These are phyloP conservation scores for Aspergillus avenaceus DNA, from an alignment of 495 filamentous ascomycete genomes.

Conservation along the genomic window DNA sequence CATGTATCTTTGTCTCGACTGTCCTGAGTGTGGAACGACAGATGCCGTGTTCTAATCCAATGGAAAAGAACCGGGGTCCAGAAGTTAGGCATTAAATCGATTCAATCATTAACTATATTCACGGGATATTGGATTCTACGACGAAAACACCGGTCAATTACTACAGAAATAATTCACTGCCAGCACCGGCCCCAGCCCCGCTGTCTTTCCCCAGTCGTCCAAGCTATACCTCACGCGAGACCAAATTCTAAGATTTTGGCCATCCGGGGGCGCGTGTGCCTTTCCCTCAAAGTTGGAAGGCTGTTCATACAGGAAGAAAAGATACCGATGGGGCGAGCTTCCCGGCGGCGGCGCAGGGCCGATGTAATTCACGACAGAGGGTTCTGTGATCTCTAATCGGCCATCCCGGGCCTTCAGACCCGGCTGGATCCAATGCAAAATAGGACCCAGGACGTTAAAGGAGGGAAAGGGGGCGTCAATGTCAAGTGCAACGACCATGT, in stretches of 20 bases:
- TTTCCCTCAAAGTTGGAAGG: constrained; percentile 43
- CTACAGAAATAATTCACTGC: constrained; percentile 53
- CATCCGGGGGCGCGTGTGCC: constrained; percentile 39
- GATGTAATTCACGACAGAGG: constrained; percentile 44
- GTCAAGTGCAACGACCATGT: constrained; percentile 6
- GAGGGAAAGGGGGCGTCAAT: constrained; percentile 15
- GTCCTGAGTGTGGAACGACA: too few relatives aligned
- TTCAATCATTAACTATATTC: too few relatives aligned
- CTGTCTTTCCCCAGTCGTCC: constrained; percentile 44
- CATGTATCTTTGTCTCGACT: too few relatives aligned
- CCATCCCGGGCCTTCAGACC: constrained; percentile 26
- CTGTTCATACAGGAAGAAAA: constrained; percentile 56
- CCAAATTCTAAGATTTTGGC: constrained; percentile 34
- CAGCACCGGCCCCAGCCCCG: constrained; percentile 42
- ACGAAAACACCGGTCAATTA: constrained; percentile 18
- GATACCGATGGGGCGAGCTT: constrained; percentile 52
- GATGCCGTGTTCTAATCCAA: too few relatives aligned
- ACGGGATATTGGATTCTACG: too few relatives aligned
- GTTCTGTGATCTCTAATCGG: constrained; percentile 11
- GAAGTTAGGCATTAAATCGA: too few relatives aligned
- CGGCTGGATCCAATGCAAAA: constrained; percentile 50
- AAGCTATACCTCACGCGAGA: constrained; percentile 48
- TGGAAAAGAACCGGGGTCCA: too few relatives aligned
- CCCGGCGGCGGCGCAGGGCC: constrained; percentile 47
- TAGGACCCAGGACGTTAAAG: constrained; percentile 22